phyloP scores from a whole-genome alignment of 306 rosid species.

The Cercis canadensis region DNA sequence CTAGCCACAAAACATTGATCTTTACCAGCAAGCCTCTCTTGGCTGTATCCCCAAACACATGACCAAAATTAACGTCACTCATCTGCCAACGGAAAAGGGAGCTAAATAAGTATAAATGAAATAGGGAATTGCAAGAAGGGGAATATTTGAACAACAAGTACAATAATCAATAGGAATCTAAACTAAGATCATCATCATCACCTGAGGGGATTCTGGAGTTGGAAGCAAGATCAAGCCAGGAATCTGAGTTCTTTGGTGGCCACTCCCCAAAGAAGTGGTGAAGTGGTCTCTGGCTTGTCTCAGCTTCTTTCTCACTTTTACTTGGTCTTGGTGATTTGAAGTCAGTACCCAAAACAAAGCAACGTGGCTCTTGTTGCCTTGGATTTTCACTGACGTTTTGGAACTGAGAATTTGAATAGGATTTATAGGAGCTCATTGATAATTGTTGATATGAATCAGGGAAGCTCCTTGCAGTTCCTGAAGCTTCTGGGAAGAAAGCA shows the following conservation, averaged over 20 bases:
- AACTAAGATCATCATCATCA: conserved; percentile 21
- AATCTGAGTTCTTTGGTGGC: conserved; percentile 84
- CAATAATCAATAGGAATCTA: not conserved
- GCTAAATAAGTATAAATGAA: conserved; percentile 29
- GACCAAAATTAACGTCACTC: conserved; percentile 60
- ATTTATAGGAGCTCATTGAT: conserved; percentile 57
- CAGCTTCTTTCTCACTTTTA: conserved; percentile 64
- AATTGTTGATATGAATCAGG: conserved; percentile 63
- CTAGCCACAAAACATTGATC: conserved; percentile 70
- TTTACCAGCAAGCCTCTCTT: conserved; percentile 58
- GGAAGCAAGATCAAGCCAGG: conserved; percentile 98
- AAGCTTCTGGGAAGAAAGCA: conserved; percentile 83
- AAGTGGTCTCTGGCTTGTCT: conserved; percentile 75
- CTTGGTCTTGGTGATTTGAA: conserved; percentile 70
- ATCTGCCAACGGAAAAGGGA: conserved; percentile 58
- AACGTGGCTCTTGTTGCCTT: conserved; percentile 53
- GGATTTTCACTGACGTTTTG: conserved; percentile 50
- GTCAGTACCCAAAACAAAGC: conserved; percentile 88
- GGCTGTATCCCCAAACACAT: conserved; percentile 57
- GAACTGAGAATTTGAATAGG: conserved; percentile 59
- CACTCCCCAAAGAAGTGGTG: conserved; percentile 97
- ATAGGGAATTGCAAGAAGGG: not conserved
- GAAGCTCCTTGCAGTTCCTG: conserved; percentile 60
- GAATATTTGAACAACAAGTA: too few species aligned
- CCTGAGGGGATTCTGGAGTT: conserved; percentile 71